Evolutionary conservation across 2,329 filamentous ascomycete species (phyloP), one percentile per base, ranked within the genome.

Genomic region (Shiraia sp.): DNA sequence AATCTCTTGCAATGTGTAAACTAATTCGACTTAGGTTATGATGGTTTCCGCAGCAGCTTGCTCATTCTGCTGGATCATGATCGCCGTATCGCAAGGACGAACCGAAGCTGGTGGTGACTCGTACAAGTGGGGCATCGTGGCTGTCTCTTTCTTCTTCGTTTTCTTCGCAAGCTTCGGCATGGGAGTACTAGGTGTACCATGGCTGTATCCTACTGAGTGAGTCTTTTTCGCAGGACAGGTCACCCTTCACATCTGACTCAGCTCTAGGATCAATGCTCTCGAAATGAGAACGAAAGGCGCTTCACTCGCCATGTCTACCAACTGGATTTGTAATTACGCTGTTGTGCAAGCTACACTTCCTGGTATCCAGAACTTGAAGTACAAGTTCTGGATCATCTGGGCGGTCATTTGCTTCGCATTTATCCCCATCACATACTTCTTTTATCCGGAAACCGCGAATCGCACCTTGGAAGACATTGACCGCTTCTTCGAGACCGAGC

Each of bases 311-410:
- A 66, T 65, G 60, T 44, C 43, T 5, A 65, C 61, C 1, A 65
- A 67, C 30, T 66, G 64, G 63, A 65, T 66, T 16, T 61, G 50
- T 42, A 66, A 66, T 26, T 67, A 63, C 14, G 57, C 47, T 0
- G 61, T 67, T 12, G 63, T 67, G 0, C 60, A 66, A 46, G 61
- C 60, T 9, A 67, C 64, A 6, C 53, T 65, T 6, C 63, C 63
- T 2, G 64, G 61, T 4, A 62, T 67, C 13, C 60, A 72, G 15
- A 75, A 72, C 15, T 64, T 80, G 0, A 68, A 73, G 4, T 81
- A 76, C 71, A 73, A 72, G 39, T 81, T 76, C 38, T 81, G 75
- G 65, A 71, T 81, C 24, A 71, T 81, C 49, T 83, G 78, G 62
- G 75, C 77, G 2, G 70, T 73, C n/a, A 72, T 79, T 54, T 80